These are phyloP conservation scores for Corrigiola litoralis DNA, from an alignment of 179 eudicot species.

Conservation along the genomic window DNA sequence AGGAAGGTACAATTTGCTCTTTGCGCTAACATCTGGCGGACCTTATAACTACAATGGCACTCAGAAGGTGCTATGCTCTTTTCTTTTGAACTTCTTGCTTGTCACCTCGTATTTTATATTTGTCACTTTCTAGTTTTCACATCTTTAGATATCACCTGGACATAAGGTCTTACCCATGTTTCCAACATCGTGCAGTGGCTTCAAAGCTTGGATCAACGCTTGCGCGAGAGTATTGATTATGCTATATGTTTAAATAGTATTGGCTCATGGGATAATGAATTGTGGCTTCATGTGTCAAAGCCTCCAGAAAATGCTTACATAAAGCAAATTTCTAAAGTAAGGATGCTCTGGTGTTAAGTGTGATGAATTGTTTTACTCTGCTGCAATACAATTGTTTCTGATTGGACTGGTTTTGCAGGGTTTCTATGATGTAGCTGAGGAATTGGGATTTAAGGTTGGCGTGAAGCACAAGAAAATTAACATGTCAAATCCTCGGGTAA, in stretches of 20 bases:
- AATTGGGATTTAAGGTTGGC: slow-evolving; percentile 71
- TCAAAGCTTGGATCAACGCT: slow-evolving; percentile 86
- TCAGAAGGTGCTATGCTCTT: slow-evolving; percentile 53
- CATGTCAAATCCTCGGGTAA: slow-evolving; percentile 90
- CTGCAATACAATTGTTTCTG: slow-evolving; percentile 9
- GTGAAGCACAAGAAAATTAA: slow-evolving; percentile 97
- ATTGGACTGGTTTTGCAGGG: slow-evolving; percentile 47
- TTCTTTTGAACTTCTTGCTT: slow-evolving; percentile 1
- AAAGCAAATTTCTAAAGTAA: slow-evolving; percentile 82
- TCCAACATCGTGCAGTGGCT: slow-evolving; percentile 66
- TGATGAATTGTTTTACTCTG: slow-evolving; percentile 3
- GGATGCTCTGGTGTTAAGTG: neutral
- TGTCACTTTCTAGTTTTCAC: neutral
- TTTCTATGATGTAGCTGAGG: slow-evolving; percentile 67
- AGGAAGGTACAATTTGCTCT: slow-evolving; percentile 90
- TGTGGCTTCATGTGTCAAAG: slow-evolving; percentile 94
- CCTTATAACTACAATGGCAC: slow-evolving; percentile 98
- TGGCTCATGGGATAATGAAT: slow-evolving; percentile 65
- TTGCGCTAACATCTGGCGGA: slow-evolving; percentile 96
- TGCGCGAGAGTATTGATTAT: slow-evolving; percentile 92
- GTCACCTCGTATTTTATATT: neutral
- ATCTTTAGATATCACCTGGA: slow-evolving; percentile 1
- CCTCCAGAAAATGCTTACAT: slow-evolving; percentile 95
- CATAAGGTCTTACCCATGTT: slow-evolving; percentile 5
- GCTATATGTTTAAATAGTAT: slow-evolving; percentile 88